Evolutionary conservation across 805 yeast species (phyloP).

Genomic region (Candida krabiensis): DNA sequence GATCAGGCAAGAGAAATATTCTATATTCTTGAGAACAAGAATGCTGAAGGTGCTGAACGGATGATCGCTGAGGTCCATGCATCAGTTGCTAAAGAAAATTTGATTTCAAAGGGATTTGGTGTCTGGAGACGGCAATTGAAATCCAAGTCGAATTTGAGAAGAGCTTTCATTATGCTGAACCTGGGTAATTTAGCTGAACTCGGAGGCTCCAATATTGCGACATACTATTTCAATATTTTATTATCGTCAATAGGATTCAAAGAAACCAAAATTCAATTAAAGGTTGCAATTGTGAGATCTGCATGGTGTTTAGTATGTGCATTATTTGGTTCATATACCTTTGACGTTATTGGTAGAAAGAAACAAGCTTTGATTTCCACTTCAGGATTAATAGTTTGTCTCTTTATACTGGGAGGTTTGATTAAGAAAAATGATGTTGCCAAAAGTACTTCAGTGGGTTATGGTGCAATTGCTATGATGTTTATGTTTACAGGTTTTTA

Average conservation of each 20-base stretch:
- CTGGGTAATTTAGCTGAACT: conserved; percentile 37
- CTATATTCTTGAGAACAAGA: conserved; percentile 34
- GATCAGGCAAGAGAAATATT: conserved; percentile 37
- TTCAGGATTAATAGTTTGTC: conserved; percentile 19
- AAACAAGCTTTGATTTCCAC: conserved; percentile 14
- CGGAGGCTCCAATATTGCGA: conserved; percentile 46
- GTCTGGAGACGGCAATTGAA: conserved; percentile 29
- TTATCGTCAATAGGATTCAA: conserved; percentile 22
- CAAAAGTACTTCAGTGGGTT: conserved; percentile 26
- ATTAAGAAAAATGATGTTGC: conserved; percentile 8
- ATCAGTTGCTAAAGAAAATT: conserved; percentile 28
- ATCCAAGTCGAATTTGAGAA: conserved; percentile 36
- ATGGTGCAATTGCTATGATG: conserved; percentile 43
- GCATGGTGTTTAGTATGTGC: conserved; percentile 21
- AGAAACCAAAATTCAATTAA: conserved; percentile 13
- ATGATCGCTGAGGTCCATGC: conserved; percentile 26
- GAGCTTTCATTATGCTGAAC: conserved; percentile 32
- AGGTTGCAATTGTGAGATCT: conserved; percentile 25
- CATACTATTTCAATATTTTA: conserved; percentile 43
- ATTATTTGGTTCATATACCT: conserved; percentile 17
- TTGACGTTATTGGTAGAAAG: conserved; percentile 21
- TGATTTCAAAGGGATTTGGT: conserved; percentile 31
- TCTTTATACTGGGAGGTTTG: conserved; percentile 24
- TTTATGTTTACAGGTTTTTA: conserved; percentile 46
- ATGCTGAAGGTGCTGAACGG: conserved; percentile 24